Conservation (phyloP, 495 filamentous ascomycete genomes). For the Penicillium chermesinum region DNA sequence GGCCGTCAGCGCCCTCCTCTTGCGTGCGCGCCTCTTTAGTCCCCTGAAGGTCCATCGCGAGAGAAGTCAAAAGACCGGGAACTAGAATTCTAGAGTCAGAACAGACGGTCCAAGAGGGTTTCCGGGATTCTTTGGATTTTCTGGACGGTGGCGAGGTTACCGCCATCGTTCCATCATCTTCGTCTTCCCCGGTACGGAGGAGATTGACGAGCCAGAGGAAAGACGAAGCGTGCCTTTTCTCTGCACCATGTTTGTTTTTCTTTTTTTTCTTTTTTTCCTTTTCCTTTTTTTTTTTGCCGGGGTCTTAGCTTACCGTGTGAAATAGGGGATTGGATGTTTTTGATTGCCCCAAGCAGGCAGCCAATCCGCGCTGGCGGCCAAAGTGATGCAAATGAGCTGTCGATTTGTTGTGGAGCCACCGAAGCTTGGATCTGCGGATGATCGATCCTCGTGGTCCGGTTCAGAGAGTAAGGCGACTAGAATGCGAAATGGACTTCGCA, state of each 20-base stretch:
- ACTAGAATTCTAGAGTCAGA: neutral
- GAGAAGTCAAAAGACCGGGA: neutral
- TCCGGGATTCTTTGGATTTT: neutral
- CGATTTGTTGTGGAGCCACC: conserved; percentile 24
- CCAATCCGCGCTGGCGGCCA: conserved; percentile 24
- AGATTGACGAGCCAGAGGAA: neutral
- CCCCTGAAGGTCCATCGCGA: conserved; percentile 41
- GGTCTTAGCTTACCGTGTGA: neutral
- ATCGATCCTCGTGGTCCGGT: conserved; percentile 22
- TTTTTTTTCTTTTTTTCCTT: neutral
- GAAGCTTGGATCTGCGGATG: conserved; percentile 20
- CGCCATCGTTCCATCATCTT: neutral
- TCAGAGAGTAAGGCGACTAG: conserved; percentile 1
- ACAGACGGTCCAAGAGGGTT: neutral
- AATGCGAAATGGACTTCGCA: neutral
- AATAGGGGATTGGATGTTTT: neutral
- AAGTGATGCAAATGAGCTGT: conserved; percentile 34
- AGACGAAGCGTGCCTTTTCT: neutral
- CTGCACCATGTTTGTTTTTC: neutral
- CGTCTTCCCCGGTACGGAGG: neutral
- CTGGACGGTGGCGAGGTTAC: neutral
- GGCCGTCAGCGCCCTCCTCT: conserved; percentile 39
- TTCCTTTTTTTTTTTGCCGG: neutral
- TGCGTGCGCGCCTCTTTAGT: conserved; percentile 43
- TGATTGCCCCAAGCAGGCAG: conserved; percentile 32